These are phyloP conservation scores for Sextonia rubra DNA, from an alignment of 164 flowering plant genomes.

Conservation along the genomic window DNA sequence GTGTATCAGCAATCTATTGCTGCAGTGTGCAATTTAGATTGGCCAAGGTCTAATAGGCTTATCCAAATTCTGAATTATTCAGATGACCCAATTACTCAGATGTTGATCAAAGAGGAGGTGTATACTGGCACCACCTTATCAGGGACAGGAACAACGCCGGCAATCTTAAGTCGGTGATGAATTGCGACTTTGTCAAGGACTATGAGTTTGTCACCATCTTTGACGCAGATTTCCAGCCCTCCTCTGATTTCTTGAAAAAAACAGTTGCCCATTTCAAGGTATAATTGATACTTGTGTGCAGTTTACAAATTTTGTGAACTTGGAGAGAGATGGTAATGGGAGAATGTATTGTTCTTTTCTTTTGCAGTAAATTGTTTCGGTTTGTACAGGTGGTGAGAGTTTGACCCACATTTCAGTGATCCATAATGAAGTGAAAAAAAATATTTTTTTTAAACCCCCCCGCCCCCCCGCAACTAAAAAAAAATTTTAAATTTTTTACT, in stretches of 20 bases:
- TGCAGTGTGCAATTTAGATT: conserved; percentile 87
- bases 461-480: too few relatives aligned
- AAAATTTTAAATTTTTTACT: too few relatives aligned
- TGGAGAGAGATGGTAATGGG: too few relatives aligned
- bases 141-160: conserved; percentile 98
- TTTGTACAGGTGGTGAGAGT: too few relatives aligned
- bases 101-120: conserved; percentile 94
- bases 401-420: too few relatives aligned
- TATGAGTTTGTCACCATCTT: conserved; percentile 91
- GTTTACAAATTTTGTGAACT: neutral
- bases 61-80: conserved; percentile 80
- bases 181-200: conserved; percentile 85
- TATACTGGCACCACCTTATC: conserved; percentile 75
- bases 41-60: conserved; percentile 78
- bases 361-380: too few relatives aligned
- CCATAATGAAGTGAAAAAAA: too few relatives aligned
- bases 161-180: conserved; percentile 95
- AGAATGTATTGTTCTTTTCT: too few relatives aligned
- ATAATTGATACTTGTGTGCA: neutral
- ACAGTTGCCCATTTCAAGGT: conserved; percentile 94
- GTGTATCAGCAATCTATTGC: conserved; percentile 97
- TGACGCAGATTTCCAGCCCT: conserved; percentile 97
- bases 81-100: too few relatives aligned
- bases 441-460: too few relatives aligned
- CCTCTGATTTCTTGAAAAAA: conserved; percentile 65